phyloP scores from a whole-genome alignment of 2,329 filamentous ascomycete species.

The Sarocladium kiliense region DNA sequence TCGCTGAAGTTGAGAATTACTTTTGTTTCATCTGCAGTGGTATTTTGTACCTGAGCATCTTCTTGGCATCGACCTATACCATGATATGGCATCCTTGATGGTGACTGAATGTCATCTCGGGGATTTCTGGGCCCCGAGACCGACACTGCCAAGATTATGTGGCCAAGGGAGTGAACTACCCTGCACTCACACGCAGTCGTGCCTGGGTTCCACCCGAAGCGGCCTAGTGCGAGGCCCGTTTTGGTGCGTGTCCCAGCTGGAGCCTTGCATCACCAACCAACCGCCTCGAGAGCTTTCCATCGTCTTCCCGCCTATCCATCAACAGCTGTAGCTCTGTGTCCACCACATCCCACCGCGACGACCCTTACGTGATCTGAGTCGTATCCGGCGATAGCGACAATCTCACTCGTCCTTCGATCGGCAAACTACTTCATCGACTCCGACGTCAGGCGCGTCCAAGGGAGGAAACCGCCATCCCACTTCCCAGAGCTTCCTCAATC shows the following conservation, averaged over 20 bases:
- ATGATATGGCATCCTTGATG: background rate
- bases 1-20: too few relatives aligned
- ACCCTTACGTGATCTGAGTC: background rate
- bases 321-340: background rate
- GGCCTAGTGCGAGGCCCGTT: constrained; percentile 4
- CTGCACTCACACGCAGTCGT: background rate
- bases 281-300: constrained; percentile 4
- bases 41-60: too few relatives aligned
- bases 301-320: background rate
- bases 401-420: background rate
- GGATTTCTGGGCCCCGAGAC: background rate
- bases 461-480: constrained; percentile 7
- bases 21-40: too few relatives aligned
- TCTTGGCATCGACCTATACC: background rate
- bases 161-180: background rate
- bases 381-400: background rate
- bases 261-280: constrained; percentile 11
- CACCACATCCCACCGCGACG: background rate
- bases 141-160: background rate
- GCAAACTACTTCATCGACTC: background rate
- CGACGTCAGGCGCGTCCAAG: background rate
- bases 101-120: too few relatives aligned
- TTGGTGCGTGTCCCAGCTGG: constrained; percentile 11
- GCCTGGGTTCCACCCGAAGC: background rate
- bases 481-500: constrained; percentile 8